phyloP scores from a whole-genome alignment of 2,329 filamentous ascomycete genomes.

The Corinectria fuckeliana region DNA sequence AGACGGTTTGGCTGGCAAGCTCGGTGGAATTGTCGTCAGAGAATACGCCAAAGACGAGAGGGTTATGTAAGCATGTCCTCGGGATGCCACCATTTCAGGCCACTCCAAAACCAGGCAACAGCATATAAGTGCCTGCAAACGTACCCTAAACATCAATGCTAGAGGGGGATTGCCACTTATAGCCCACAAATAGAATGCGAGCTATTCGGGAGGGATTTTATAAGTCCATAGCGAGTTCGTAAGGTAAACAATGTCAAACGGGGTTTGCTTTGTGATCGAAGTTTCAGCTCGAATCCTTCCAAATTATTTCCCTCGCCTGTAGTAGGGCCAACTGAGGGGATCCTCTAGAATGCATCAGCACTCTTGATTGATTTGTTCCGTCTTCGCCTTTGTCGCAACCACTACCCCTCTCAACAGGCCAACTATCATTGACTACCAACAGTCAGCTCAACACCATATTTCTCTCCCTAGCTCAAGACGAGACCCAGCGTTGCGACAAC shows the following conservation, averaged over 20 bases:
- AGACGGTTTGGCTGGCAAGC: background rate
- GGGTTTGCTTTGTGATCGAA: background rate
- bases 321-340: background rate
- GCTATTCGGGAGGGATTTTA: too few relatives aligned
- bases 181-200: too few relatives aligned
- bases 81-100: background rate
- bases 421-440: background rate
- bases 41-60: conserved; percentile 2
- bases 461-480: background rate
- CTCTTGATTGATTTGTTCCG: background rate
- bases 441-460: background rate
- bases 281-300: background rate
- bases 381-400: background rate
- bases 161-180: background rate
- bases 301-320: background rate
- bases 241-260: background rate
- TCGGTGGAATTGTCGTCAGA: conserved; percentile 10
- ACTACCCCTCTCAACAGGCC: background rate
- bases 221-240: background rate
- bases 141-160: background rate
- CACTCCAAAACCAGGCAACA: background rate
- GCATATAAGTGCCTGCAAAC: background rate
- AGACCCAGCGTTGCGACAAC: background rate
- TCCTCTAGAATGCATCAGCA: background rate
- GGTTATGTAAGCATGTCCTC: background rate